These are phyloP conservation scores for Fistulina hepatica DNA, from an alignment of 1,284 basidiomycete genomes.

Conservation along the genomic window DNA sequence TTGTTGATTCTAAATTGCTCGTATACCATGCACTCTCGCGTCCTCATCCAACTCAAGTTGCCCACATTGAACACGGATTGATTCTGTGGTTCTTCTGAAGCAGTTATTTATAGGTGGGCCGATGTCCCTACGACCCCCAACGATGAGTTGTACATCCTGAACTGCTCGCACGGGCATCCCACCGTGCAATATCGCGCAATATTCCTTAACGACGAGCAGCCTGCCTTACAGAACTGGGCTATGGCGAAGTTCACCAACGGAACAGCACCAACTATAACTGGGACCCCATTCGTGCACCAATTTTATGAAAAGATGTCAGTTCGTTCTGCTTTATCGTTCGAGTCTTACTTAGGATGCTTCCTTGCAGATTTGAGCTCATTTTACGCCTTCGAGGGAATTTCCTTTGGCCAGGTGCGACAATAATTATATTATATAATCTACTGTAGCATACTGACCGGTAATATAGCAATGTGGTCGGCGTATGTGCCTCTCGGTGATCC, in stretches of 20 bases:
- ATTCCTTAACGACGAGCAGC: slow-evolving; percentile 59
- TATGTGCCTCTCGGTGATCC: too few species aligned
- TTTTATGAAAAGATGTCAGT: slow-evolving; percentile 53
- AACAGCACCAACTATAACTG: slow-evolving; percentile 35
- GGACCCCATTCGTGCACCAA: slow-evolving; percentile 50
- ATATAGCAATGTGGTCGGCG: slow-evolving; percentile 36
- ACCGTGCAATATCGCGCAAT: slow-evolving; percentile 64
- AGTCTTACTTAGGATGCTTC: too few species aligned
- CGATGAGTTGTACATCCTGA: slow-evolving; percentile 36
- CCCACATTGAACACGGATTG: too few species aligned
- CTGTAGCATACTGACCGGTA: neutral
- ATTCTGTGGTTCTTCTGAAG: too few species aligned
- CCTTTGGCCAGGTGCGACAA: slow-evolving; percentile 47
- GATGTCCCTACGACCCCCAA: slow-evolving; percentile 51
- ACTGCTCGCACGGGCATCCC: slow-evolving; percentile 54
- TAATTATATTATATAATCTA: neutral
- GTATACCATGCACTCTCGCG: too few species aligned
- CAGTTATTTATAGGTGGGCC: slow-evolving; percentile 42
- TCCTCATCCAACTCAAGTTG: too few species aligned
- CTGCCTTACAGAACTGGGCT: slow-evolving; percentile 50
- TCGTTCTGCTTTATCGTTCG: too few species aligned
- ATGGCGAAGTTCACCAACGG: slow-evolving; percentile 59
- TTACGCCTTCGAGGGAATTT: slow-evolving; percentile 62
- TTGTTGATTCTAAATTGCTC: too few species aligned
- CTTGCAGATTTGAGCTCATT: slow-evolving; percentile 50